Conservation (phyloP, 208 protist species). For the Leishmania mexicana region DNA sequence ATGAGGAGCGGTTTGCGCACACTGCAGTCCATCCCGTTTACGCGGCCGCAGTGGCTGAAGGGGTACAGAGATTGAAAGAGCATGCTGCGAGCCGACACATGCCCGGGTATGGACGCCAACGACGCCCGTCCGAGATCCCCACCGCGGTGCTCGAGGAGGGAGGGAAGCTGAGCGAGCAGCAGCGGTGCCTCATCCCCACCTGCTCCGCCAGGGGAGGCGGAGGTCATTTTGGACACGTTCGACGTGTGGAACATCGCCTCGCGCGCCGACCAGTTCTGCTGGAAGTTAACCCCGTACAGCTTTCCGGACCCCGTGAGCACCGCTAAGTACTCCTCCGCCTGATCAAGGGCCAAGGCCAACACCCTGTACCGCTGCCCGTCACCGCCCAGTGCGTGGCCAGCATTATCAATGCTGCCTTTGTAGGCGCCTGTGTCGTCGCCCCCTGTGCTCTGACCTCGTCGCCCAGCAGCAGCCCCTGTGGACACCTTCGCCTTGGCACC, state of each 20-base stretch:
- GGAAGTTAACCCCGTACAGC: constrained; percentile 68
- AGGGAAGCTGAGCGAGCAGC: not conserved
- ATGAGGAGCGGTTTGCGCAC: constrained; percentile 95
- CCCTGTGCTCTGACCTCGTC: not conserved
- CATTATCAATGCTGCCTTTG: not conserved
- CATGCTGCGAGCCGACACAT: constrained; percentile 22
- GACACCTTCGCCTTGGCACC: not conserved
- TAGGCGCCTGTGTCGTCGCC: not conserved
- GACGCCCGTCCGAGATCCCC: constrained; percentile 12
- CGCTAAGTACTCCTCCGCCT: constrained; percentile 68
- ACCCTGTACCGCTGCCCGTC: constrained; percentile 27
- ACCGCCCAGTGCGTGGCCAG: constrained; percentile 4
- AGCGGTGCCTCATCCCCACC: not conserved
- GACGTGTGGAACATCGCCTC: constrained; percentile 24
- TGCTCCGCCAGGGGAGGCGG: not conserved
- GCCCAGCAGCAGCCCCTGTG: not conserved
- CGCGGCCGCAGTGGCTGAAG: constrained; percentile 79
- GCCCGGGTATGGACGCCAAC: not conserved
- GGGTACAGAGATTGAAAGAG: constrained; percentile 80
- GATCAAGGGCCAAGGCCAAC: constrained; percentile 61
- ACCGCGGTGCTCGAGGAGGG: not conserved
- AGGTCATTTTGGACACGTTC: not conserved
- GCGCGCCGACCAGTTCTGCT: constrained; percentile 41
- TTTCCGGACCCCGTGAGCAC: constrained; percentile 60
- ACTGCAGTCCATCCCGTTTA: constrained; percentile 93